Evolutionary conservation across 495 filamentous ascomycete genomes (phyloP), one percentile per base, ranked within the genome.

Genomic region (Penicillium mononematosum): DNA sequence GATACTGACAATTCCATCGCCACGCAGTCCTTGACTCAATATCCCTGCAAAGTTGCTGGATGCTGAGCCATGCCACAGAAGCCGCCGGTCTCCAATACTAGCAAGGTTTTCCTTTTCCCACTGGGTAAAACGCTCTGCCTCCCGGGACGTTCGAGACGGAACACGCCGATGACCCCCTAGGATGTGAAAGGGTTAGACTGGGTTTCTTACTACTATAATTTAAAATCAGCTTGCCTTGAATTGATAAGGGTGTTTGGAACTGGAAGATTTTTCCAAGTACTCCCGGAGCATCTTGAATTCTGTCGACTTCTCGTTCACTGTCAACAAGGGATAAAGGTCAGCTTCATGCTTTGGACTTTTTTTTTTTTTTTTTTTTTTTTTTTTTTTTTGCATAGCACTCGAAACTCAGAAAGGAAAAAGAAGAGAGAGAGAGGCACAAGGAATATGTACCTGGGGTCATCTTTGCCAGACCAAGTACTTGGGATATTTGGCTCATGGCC

Each of bases 1-100:
- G 1, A 32, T 5, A 45, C 43, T 55, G 20, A 20, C 27, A n/a
- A 59, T 32, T 29, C 52, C 51, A 20, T 39, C 14, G 8, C 20
- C 36, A 12, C 86, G 84, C 6, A 94, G 76, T 14, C 90, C 90
- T 66, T 91, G 85, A 42, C 78, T 83, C 20, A 93, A 75, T 29
- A 93, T 91, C 39, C 88, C 86, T 39, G 80, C 81, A 62, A 86
- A 91, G 63, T 92, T 91, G 20, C 81, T 86, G 17, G 73, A 70
- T 0, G 82, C 75, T 0, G 69, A 69, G 17, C 88, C 89, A 62
- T 94, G 90, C 89, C 90, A 94, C 9, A 94, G 76, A 7, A 92
- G 81, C 20, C 82, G 78, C 27, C 83, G 78, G 48, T 88, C 78
- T 29, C 69, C 72, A 8, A 43, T 29, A 1, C 64, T 66, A 52